Conservation (phyloP, 2,329 filamentous ascomycete species). For the Colletotrichum sp. region DNA sequence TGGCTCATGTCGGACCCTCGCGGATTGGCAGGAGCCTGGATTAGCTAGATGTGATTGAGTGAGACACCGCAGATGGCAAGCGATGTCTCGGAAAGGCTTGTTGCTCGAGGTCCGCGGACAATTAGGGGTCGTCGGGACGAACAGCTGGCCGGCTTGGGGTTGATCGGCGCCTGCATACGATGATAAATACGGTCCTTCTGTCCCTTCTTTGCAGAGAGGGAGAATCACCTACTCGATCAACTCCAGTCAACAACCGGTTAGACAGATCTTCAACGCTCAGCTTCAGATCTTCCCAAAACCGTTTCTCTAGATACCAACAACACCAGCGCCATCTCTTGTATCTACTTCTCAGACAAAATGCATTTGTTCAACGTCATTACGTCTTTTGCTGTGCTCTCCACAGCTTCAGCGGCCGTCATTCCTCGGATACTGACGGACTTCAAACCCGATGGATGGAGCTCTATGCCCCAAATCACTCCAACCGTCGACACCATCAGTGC, state of each 20-base stretch:
- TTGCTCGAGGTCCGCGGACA: background rate
- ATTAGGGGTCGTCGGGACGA: background rate
- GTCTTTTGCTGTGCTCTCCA: background rate
- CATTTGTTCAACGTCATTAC: background rate
- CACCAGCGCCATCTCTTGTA: background rate
- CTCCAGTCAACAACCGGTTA: background rate
- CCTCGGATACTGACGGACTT: background rate
- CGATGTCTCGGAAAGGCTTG: background rate
- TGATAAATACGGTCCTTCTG: background rate
- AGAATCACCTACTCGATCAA: background rate
- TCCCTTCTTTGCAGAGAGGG: background rate
- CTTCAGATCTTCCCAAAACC: background rate
- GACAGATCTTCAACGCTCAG: background rate
- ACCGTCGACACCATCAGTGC: background rate
- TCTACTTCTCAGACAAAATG: background rate
- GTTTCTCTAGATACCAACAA: background rate
- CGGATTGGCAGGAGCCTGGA: background rate
- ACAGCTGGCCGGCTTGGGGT: background rate
- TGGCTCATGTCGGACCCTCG: background rate
- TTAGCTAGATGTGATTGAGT: background rate
- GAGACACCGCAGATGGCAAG: background rate
- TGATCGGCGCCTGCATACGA: background rate
- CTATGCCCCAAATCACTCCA: background rate
- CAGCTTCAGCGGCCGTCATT: background rate
- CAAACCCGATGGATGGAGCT: background rate